phyloP scores from a whole-genome alignment of 2,329 filamentous ascomycete genomes.

The Cordyceps militaris region DNA sequence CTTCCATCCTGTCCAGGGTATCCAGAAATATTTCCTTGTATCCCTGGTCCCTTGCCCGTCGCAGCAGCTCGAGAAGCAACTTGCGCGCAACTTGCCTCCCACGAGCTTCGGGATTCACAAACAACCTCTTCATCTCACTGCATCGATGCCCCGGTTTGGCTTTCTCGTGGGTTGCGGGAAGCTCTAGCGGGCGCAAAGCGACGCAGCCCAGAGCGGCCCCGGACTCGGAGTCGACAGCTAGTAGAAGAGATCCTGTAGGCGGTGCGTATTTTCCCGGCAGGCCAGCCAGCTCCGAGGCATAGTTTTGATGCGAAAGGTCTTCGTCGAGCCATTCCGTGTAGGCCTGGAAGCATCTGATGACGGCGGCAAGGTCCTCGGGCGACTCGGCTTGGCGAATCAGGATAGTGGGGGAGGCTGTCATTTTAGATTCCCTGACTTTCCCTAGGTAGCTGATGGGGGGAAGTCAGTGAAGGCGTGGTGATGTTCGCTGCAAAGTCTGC shows the following conservation, averaged over 20 bases:
- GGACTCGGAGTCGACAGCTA: constrained; percentile 18
- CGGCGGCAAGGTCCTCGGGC: constrained; percentile 16
- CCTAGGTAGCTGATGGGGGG: no score
- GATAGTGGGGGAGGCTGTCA: background rate
- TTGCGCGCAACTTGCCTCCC: constrained; percentile 19
- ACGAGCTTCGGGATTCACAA: constrained; percentile 22
- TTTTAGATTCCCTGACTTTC: background rate
- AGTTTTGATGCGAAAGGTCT: constrained; percentile 24
- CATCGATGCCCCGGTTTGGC: constrained; percentile 10
- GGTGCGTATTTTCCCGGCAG: constrained; percentile 23
- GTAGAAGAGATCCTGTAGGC: constrained; percentile 19
- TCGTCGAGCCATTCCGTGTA: constrained; percentile 22
- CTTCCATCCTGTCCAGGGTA: constrained; percentile 19
- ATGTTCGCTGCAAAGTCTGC: no score
- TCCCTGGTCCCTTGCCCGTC: constrained; percentile 12
- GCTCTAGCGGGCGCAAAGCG: constrained; percentile 19
- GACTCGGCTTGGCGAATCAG: constrained; percentile 19
- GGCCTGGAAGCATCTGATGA: constrained; percentile 19
- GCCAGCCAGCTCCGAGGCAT: constrained; percentile 17
- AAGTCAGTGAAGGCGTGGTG: no score
- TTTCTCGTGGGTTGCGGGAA: constrained; percentile 14
- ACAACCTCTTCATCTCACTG: constrained; percentile 23
- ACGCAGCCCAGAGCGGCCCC: constrained; percentile 20
- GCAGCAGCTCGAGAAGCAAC: constrained; percentile 17
- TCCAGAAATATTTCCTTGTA: constrained; percentile 22